Evolutionary conservation across 148 eudicot species (phyloP).

Genomic region (Vaccinium corymbosum): DNA sequence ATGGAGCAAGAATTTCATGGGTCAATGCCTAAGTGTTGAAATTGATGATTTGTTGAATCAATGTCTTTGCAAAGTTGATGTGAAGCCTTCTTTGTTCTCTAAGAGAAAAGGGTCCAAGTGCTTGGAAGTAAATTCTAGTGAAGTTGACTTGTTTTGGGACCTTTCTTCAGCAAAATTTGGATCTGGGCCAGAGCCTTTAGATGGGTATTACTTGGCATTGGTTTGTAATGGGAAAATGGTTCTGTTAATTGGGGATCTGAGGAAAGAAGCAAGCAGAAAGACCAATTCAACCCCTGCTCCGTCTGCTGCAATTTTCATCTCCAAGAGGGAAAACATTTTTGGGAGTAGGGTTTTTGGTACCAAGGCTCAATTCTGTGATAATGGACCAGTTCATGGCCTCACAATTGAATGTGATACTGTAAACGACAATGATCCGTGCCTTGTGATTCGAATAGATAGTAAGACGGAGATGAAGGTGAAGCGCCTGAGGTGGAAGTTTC

Average conservation of each 20-base stretch:
- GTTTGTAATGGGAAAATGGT: conserved; percentile 49
- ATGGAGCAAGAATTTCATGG: conserved; percentile 65
- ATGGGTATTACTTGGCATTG: conserved; percentile 51
- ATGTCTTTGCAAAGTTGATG: conserved; percentile 51
- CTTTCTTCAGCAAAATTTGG: conserved; percentile 56
- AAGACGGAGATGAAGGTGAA: conserved; percentile 56
- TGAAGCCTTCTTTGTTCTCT: conserved; percentile 62
- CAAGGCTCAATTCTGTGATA: conserved; percentile 40
- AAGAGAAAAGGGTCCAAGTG: conserved; percentile 58
- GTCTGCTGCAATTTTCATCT: conserved; percentile 34
- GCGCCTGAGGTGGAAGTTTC: conserved; percentile 52
- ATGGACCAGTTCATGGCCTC: conserved; percentile 42
- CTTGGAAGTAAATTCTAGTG: conserved; percentile 45
- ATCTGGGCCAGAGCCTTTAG: conserved; percentile 56
- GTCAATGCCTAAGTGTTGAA: conserved; percentile 57
- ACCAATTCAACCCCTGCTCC: conserved; percentile 34
- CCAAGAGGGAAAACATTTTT: conserved; percentile 50
- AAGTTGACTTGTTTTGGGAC: conserved; percentile 59
- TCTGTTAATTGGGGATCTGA: conserved; percentile 55
- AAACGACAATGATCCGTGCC: conserved; percentile 44
- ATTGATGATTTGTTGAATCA: conserved; percentile 54
- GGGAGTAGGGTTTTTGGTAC: conserved; percentile 52
- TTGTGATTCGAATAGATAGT: conserved; percentile 43
- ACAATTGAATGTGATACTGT: conserved; percentile 54
- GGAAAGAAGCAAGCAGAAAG: conserved; percentile 57